phyloP scores from a whole-genome alignment of 225 moss, liverwort and hornwort genomes.

The Polytrichum commune region DNA sequence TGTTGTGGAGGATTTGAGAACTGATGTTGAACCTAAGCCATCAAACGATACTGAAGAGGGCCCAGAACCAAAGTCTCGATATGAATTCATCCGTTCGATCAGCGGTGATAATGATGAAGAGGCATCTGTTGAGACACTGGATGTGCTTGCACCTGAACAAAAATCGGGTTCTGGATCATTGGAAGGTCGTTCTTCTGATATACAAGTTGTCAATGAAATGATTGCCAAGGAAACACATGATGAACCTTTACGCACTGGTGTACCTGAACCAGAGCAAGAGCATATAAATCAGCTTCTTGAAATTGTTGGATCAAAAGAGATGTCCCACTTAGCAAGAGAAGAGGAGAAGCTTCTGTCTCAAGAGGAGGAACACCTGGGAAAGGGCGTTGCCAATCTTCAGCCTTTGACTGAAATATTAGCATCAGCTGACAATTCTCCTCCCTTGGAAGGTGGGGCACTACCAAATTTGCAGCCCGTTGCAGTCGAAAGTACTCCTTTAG shows the following conservation, averaged over 20 bases:
- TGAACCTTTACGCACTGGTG: constrained; percentile 16
- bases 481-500: constrained; percentile 37
- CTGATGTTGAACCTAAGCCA: constrained; percentile 35
- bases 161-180: constrained; percentile 5
- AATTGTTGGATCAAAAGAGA: constrained; percentile 39
- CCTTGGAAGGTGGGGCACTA: constrained; percentile 35
- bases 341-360: constrained; percentile 37
- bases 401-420: constrained; percentile 36
- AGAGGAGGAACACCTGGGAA: constrained; percentile 32
- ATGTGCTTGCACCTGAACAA: constrained; percentile 6
- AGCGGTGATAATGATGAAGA: constrained; percentile 17
- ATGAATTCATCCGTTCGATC: constrained; percentile 16
- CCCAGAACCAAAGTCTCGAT: constrained; percentile 14
- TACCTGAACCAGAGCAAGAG: constrained; percentile 39
- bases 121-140: constrained; percentile 1
- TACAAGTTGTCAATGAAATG: constrained; percentile 16
- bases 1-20: too few relatives aligned
- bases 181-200: constrained; percentile 9
- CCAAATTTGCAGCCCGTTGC: constrained; percentile 34
- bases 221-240: constrained; percentile 34
- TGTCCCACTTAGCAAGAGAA: constrained; percentile 35
- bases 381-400: constrained; percentile 21
- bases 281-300: constrained; percentile 39
- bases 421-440: constrained; percentile 18
- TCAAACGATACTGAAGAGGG: constrained; percentile 33